Conservation (phyloP, 257 asterid species). For the Solanum sejunctum region DNA sequence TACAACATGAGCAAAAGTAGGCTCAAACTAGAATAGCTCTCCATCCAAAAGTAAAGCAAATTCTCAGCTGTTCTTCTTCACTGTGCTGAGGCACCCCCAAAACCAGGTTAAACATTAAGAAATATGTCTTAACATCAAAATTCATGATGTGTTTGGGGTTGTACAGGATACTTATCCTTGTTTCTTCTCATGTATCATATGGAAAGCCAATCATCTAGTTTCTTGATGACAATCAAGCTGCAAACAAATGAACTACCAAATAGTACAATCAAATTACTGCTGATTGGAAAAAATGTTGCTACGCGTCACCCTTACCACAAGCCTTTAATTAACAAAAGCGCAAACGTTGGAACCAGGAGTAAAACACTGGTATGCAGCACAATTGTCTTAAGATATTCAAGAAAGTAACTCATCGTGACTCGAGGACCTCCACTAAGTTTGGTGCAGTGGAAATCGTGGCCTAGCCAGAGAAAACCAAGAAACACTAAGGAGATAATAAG, state of each 20-base stretch:
- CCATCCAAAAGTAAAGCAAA: background rate
- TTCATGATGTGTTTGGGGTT: background rate
- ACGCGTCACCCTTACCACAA: background rate
- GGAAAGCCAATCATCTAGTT: background rate
- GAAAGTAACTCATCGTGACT: background rate
- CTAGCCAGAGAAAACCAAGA: background rate
- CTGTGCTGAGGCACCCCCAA: background rate
- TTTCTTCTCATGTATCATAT: background rate
- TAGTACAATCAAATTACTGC: background rate
- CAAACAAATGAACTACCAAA: background rate
- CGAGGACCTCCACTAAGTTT: background rate
- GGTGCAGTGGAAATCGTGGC: background rate
- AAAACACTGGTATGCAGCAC: background rate
- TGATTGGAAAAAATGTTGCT: background rate
- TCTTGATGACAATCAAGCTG: background rate
- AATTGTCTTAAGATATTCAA: background rate
- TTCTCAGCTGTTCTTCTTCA: background rate
- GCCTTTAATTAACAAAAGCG: background rate
- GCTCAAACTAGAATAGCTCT: background rate
- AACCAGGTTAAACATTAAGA: background rate
- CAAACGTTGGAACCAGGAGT: background rate
- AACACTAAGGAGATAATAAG: background rate
- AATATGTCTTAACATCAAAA: background rate
- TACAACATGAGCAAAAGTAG: background rate
- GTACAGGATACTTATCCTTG: background rate